Evolutionary conservation across 768 basidiomycete genomes (phyloP).

Genomic region (Pisolithus microcarpus): DNA sequence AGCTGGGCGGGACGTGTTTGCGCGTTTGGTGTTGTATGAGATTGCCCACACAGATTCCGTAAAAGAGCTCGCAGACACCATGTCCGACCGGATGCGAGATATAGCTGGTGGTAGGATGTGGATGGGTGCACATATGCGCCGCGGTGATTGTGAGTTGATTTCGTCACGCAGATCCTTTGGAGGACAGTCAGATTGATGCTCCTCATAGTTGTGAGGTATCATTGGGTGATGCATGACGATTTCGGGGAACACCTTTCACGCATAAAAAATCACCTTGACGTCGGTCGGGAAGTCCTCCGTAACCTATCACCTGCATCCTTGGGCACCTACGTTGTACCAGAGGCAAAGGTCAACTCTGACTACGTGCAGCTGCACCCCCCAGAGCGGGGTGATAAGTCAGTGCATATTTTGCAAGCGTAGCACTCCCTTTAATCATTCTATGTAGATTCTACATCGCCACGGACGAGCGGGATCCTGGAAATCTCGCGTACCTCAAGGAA

Average conservation of each 20-base stretch:
- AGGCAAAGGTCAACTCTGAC: conserved; percentile 10
- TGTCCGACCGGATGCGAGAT: conserved; percentile 28
- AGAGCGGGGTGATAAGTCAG: conserved; percentile 17
- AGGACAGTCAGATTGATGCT: background rate
- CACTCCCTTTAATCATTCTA: conserved; percentile 4
- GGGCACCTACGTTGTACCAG: conserved; percentile 17
- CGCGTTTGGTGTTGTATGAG: conserved; percentile 26
- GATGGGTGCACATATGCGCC: conserved; percentile 40
- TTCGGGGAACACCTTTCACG: conserved; percentile 32
- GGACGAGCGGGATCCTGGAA: conserved; percentile 35
- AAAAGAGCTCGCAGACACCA: conserved; percentile 20
- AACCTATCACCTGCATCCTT: conserved; percentile 14
- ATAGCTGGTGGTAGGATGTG: conserved; percentile 28
- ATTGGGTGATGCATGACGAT: conserved; percentile 31
- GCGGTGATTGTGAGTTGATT: conserved; percentile 33
- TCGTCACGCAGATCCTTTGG: background rate
- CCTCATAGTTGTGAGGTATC: conserved; percentile 21
- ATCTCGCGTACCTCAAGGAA: conserved; percentile 27
- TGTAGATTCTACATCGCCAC: conserved; percentile 31
- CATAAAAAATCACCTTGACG: conserved; percentile 21
- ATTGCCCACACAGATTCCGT: conserved; percentile 24
- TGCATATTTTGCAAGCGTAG: background rate
- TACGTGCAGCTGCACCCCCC: conserved; percentile 14
- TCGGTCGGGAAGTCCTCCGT: conserved; percentile 14
- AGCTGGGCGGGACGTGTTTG: conserved; percentile 25